phyloP scores from a whole-genome alignment of 2,329 filamentous ascomycete species.

The Penicillium sp. region DNA sequence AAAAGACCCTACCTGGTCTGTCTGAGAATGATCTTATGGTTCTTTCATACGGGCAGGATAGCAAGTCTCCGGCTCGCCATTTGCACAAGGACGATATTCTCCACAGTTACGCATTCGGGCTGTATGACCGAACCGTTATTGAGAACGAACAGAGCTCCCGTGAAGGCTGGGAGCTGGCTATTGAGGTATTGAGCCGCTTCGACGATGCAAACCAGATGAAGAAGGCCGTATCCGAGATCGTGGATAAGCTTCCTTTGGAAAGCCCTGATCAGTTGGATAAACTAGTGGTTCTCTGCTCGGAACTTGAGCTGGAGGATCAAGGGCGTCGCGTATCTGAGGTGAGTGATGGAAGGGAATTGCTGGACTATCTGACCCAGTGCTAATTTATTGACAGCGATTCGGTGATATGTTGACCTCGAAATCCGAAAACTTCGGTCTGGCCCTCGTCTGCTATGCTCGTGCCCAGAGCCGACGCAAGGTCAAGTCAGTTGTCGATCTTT shows the following conservation, averaged over 20 bases:
- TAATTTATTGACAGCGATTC: constrained; percentile 61
- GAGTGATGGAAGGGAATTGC: constrained; percentile 33
- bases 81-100: constrained; percentile 78
- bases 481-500: constrained; percentile 77
- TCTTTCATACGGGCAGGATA: constrained; percentile 65
- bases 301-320: constrained; percentile 73
- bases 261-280: constrained; percentile 74
- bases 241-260: constrained; percentile 69
- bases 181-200: constrained; percentile 77
- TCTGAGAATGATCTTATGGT: constrained; percentile 84
- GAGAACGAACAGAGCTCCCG: constrained; percentile 41
- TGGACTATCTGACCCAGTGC: constrained; percentile 3
- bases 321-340: constrained; percentile 82
- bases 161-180: constrained; percentile 86
- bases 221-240: constrained; percentile 69
- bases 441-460: constrained; percentile 85
- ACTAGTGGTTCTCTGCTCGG: constrained; percentile 73
- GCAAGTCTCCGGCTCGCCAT: constrained; percentile 44
- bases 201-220: constrained; percentile 70
- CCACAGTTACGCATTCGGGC: constrained; percentile 67
- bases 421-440: constrained; percentile 77
- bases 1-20: constrained; percentile 59
- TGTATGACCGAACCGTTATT: constrained; percentile 45
- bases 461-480: constrained; percentile 76
- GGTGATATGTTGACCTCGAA: constrained; percentile 72